These are phyloP conservation scores for Boletus rex-veris DNA, from an alignment of 768 basidiomycete genomes.

Conservation along the genomic window DNA sequence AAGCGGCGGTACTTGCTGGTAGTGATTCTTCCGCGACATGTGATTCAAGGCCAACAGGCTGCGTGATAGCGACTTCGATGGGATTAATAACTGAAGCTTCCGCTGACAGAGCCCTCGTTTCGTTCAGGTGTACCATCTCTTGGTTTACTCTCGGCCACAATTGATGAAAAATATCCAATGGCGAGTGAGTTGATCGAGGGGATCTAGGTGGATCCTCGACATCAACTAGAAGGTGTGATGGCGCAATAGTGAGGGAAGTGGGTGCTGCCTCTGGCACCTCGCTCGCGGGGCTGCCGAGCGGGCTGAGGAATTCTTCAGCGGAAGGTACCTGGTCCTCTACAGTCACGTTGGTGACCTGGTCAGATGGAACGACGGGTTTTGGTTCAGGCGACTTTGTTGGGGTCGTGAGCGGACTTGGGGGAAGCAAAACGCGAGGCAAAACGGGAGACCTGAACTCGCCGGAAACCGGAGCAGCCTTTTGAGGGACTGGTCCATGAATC, in stretches of 20 bases:
- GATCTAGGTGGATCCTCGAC: slow-evolving; percentile 6
- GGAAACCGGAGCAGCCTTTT: neutral
- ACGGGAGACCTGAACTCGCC: neutral
- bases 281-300: slow-evolving; percentile 17
- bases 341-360: neutral
- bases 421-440: neutral
- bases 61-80: neutral
- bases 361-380: neutral
- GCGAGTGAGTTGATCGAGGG: slow-evolving; percentile 4
- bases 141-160: slow-evolving; percentile 37
- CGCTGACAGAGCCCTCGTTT: slow-evolving; percentile 2
- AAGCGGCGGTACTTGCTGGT: slow-evolving; percentile 24
- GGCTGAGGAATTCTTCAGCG: slow-evolving; percentile 25
- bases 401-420: neutral
- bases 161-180: slow-evolving; percentile 22
- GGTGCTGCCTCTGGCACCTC: neutral
- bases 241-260: neutral
- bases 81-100: neutral
- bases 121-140: slow-evolving; percentile 35
- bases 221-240: slow-evolving; percentile 10
- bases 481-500: neutral
- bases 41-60: slow-evolving; percentile 20
- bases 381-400: neutral
- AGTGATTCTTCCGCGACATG: slow-evolving; percentile 30
- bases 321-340: neutral